phyloP scores from a whole-genome alignment of 106 monocot species.

The Chionographis japonica region DNA sequence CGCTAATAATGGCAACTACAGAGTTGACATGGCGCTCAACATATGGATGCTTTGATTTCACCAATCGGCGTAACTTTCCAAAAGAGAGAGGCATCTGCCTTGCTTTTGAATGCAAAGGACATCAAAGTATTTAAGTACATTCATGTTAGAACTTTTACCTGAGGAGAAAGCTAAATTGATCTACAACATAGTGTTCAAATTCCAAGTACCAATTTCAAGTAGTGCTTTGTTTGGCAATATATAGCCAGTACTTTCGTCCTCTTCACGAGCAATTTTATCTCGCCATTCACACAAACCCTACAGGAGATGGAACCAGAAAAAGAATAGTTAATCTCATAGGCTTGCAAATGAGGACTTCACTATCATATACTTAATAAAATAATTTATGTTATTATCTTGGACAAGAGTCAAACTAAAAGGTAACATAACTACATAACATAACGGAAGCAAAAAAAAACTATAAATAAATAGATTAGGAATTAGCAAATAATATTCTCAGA shows the following conservation, averaged over 20 bases:
- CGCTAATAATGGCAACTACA: slow-evolving; percentile 44
- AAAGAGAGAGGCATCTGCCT: slow-evolving; percentile 71
- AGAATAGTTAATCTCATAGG: neutral
- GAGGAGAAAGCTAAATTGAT: neutral
- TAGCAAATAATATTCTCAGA: no score
- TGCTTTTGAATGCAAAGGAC: slow-evolving; percentile 41
- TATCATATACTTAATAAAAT: no score
- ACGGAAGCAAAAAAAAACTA: no score
- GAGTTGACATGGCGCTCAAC: slow-evolving; percentile 53
- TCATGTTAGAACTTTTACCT: neutral
- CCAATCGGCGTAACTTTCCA: slow-evolving; percentile 43
- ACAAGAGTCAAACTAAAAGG: no score
- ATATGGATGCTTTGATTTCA: slow-evolving; percentile 70
- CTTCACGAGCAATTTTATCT: slow-evolving; percentile 77
- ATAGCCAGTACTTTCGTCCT: slow-evolving; percentile 98
- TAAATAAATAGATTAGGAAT: no score
- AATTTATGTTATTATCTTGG: no score
- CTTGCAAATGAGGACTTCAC: neutral
- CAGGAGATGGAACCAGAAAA: neutral
- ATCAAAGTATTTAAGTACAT: neutral
- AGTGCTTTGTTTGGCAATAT: slow-evolving; percentile 80
- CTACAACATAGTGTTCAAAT: neutral
- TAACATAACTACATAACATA: no score
- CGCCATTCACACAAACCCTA: slow-evolving; percentile 84
- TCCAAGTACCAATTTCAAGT: slow-evolving; percentile 78